Evolutionary conservation across 768 basidiomycete species (phyloP).

Genomic region (Ephemerocybe angulata): DNA sequence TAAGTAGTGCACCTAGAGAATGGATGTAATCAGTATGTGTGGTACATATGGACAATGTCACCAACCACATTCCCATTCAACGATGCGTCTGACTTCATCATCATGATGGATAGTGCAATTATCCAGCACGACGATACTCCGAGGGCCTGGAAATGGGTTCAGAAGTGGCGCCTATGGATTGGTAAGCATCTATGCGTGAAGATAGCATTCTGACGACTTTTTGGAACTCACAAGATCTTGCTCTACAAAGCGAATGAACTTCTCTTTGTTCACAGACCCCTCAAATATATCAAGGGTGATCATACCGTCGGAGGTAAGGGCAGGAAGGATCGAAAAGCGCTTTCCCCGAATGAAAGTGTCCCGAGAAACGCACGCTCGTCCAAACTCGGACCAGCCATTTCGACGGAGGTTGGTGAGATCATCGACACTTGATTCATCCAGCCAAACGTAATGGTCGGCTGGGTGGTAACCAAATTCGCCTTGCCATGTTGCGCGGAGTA

Average conservation of each 20-base stretch:
- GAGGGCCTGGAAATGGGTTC: constrained; percentile 31
- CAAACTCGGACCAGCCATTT: constrained; percentile 19
- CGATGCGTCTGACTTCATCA: constrained; percentile 30
- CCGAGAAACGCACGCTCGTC: constrained; percentile 21
- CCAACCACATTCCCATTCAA: constrained; percentile 26
- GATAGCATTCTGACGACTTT: neutral
- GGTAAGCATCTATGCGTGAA: neutral
- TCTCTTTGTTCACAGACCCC: constrained; percentile 28
- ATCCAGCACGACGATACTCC: constrained; percentile 36
- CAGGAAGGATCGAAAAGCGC: constrained; percentile 25
- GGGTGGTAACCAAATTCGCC: constrained; percentile 12
- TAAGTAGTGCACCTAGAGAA: constrained; percentile 7
- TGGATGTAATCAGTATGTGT: neutral
- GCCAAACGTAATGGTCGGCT: constrained; percentile 21
- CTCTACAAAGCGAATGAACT: constrained; percentile 27
- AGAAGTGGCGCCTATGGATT: constrained; percentile 20
- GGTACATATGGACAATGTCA: constrained; percentile 7
- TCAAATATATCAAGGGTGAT: constrained; percentile 28
- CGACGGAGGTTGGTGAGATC: constrained; percentile 19
- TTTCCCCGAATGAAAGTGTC: constrained; percentile 23
- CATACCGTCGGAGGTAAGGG: constrained; percentile 22
- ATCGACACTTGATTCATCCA: constrained; percentile 29
- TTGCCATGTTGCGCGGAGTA: constrained; percentile 19
- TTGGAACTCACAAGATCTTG: constrained; percentile 16
- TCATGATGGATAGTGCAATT: constrained; percentile 41